Evolutionary conservation across 306 rosid species (phyloP).

Genomic region (Bauhinia variegata): DNA sequence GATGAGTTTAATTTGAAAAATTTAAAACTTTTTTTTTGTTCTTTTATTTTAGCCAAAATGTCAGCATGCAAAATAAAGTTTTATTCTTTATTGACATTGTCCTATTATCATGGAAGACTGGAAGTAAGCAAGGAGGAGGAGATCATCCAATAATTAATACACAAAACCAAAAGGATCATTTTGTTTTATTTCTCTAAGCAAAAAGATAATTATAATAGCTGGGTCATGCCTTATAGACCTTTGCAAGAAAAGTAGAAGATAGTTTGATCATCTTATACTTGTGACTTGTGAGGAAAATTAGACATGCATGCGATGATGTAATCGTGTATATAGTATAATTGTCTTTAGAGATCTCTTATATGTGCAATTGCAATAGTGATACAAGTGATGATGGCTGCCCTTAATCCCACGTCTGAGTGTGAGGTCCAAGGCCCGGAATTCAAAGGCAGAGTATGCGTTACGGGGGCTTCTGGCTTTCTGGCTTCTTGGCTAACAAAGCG

Average conservation of each 20-base stretch:
- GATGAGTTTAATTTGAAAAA: too few species aligned
- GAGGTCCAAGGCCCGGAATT: constrained; percentile 31
- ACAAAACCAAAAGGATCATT: too few species aligned
- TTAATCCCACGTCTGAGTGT: not conserved
- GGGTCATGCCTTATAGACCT: not conserved
- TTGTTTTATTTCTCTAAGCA: too few species aligned
- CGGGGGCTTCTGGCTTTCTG: constrained; percentile 84
- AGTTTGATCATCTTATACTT: constrained; percentile 36
- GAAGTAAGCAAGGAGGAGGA: too few species aligned
- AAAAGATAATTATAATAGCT: too few species aligned
- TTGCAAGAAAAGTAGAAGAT: constrained; percentile 1
- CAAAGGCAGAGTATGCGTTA: constrained; percentile 75
- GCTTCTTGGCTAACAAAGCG: constrained; percentile 87
- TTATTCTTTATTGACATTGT: too few species aligned
- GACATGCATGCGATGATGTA: not conserved
- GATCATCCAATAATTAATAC: too few species aligned
- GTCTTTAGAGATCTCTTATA: not conserved
- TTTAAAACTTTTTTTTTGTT: too few species aligned
- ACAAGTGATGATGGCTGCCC: not conserved
- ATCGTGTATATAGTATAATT: not conserved
- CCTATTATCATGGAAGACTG: too few species aligned
- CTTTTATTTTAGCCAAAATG: too few species aligned
- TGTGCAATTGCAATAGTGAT: not conserved
- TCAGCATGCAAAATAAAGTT: too few species aligned
- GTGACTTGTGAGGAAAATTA: not conserved